phyloP scores from a whole-genome alignment of 75 land plant species.

The Pseudotsuga menziesii region DNA sequence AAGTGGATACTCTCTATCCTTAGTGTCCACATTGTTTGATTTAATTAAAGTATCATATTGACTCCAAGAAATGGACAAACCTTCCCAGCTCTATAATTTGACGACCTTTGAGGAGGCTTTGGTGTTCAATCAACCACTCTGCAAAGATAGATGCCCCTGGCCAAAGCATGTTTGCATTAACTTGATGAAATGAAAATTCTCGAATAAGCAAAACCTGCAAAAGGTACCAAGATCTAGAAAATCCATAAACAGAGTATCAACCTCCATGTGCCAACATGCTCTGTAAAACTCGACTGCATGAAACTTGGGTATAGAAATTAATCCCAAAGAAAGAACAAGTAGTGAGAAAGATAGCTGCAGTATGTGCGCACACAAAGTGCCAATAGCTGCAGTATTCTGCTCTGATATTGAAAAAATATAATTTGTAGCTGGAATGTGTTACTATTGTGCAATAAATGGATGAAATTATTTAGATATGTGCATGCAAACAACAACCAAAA shows the following conservation, averaged over 20 bases:
- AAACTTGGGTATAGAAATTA: background rate
- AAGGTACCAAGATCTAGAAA: constrained; percentile 1
- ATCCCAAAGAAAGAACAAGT: background rate
- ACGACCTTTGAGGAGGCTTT: constrained; percentile 35
- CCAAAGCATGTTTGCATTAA: constrained; percentile 97
- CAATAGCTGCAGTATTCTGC: background rate
- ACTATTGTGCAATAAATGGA: constrained; percentile 2
- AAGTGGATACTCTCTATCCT: background rate
- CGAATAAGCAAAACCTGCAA: constrained; percentile 70
- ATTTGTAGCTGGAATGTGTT: background rate
- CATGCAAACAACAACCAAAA: background rate
- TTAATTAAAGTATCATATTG: background rate
- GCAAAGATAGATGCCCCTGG: constrained; percentile 87
- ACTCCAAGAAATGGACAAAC: background rate
- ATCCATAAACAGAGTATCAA: background rate
- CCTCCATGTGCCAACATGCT: background rate
- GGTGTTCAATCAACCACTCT: constrained; percentile 78
- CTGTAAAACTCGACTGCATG: background rate
- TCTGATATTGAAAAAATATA: background rate
- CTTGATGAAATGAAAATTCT: constrained; percentile 87
- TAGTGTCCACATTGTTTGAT: background rate
- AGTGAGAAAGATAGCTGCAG: background rate
- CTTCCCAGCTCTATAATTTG: constrained; percentile 57
- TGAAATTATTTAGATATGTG: background rate
- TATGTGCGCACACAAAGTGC: background rate